phyloP scores from a whole-genome alignment of 2,329 filamentous ascomycete species.

The Penicillium sp. region DNA sequence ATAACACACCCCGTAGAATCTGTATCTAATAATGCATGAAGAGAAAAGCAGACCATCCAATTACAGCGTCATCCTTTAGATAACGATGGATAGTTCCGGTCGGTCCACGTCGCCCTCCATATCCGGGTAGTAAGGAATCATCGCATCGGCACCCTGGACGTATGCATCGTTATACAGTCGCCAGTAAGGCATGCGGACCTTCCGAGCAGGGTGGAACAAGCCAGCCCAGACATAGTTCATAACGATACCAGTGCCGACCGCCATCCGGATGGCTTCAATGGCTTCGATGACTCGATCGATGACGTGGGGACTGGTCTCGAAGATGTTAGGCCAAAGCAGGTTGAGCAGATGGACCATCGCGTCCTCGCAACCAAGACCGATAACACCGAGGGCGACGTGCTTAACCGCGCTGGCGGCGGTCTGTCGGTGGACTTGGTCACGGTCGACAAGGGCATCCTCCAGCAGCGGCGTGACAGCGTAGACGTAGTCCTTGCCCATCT shows the following conservation, averaged over 20 bases:
- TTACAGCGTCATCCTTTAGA: conserved; percentile 53
- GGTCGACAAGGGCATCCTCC: conserved; percentile 94
- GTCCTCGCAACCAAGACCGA: conserved; percentile 94
- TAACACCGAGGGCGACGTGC: conserved; percentile 95
- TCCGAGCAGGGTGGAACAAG: conserved; percentile 92
- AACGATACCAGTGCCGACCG: conserved; percentile 84
- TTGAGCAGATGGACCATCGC: conserved; percentile 98
- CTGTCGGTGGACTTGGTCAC: conserved; percentile 96
- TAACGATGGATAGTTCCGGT: conserved; percentile 77
- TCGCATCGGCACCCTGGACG: conserved; percentile 86
- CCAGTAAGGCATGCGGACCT: conserved; percentile 95
- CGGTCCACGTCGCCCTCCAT: conserved; percentile 78
- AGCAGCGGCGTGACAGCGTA: conserved; percentile 95
- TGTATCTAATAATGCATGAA: conserved; percentile 24
- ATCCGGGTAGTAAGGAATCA: conserved; percentile 94
- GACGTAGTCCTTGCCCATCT: conserved; percentile 99
- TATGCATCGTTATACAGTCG: conserved; percentile 96
- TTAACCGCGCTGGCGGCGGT: conserved; percentile 96
- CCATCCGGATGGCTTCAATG: conserved; percentile 92
- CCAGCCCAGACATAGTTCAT: conserved; percentile 99
- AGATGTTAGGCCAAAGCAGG: conserved; percentile 92
- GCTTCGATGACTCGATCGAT: conserved; percentile 98
- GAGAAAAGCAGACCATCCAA: conserved; percentile 18
- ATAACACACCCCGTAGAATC: conserved; percentile 16
- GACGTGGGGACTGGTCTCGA: conserved; percentile 96